phyloP scores from a whole-genome alignment of 2,329 filamentous ascomycete species.

The Corniculantispora saksenae region DNA sequence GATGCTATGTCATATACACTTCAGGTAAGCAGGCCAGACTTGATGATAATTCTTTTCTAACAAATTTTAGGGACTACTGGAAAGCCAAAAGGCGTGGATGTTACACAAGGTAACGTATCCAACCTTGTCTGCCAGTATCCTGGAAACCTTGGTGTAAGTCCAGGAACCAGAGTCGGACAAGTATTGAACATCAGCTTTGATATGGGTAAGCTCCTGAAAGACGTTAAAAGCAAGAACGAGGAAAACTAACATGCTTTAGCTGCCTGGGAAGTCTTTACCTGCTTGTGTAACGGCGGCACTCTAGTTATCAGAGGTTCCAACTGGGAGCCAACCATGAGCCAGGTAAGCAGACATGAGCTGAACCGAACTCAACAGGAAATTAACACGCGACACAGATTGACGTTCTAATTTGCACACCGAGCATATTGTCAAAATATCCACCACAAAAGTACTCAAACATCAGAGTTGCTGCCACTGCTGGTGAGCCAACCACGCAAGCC shows the following conservation, averaged over 20 bases:
- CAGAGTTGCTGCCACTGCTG: constrained; percentile 54
- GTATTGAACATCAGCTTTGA: constrained; percentile 61
- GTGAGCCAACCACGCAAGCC: constrained; percentile 51
- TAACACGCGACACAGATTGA: constrained; percentile 41
- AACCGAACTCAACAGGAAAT: background rate
- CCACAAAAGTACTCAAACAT: constrained; percentile 51
- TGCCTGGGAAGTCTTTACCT: constrained; percentile 61
- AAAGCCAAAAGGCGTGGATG: constrained; percentile 59
- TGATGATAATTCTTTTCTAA: background rate
- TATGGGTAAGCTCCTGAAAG: constrained; percentile 52
- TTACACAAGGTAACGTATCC: constrained; percentile 55
- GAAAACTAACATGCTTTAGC: constrained; percentile 36
- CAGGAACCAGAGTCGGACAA: constrained; percentile 54
- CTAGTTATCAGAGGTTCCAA: constrained; percentile 52
- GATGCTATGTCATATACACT: constrained; percentile 55
- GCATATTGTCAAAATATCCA: constrained; percentile 52
- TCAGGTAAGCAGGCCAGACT: constrained; percentile 40
- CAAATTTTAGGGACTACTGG: constrained; percentile 51
- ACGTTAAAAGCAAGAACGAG: too few relatives aligned
- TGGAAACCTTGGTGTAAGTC: constrained; percentile 50
- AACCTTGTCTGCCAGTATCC: constrained; percentile 55
- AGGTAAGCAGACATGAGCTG: constrained; percentile 35
- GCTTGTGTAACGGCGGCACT: constrained; percentile 59
- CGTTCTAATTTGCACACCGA: constrained; percentile 57
- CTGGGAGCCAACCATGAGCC: constrained; percentile 48